Evolutionary conservation across 768 basidiomycete species (phyloP).

Genomic region (Mrakia hoshinonis): DNA sequence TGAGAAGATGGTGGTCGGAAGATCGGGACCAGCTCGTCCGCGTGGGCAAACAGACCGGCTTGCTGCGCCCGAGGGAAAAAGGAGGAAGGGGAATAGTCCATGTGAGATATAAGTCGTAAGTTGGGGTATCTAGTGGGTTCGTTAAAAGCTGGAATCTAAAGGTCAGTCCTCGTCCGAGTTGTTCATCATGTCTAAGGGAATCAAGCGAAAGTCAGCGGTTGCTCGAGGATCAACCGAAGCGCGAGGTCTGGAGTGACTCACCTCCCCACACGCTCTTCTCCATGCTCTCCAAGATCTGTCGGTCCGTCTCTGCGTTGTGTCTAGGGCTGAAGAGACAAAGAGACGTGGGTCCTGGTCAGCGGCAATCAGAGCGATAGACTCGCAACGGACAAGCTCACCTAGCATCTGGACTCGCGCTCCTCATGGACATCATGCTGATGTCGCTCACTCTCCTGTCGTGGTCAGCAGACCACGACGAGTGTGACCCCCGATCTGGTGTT

Average conservation of each 20-base stretch:
- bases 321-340: background rate
- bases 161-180: background rate
- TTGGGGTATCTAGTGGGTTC: background rate
- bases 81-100: background rate
- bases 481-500: background rate
- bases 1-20: background rate
- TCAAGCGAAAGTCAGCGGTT: background rate
- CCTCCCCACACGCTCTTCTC: slow-evolving; percentile 17
- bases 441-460: slow-evolving; percentile 2
- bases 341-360: background rate
- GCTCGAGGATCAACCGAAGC: background rate
- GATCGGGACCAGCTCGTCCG: background rate
- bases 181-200: background rate
- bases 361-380: background rate
- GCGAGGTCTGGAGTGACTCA: background rate
- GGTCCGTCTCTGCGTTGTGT: background rate
- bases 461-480: background rate
- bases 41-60: background rate
- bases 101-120: background rate
- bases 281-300: background rate
- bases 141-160: background rate
- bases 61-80: background rate
- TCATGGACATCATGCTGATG: background rate
- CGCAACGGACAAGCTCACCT: background rate
- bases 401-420: background rate